Conservation (phyloP, 805 yeast genomes). For the Metschnikowia henanensis region DNA sequence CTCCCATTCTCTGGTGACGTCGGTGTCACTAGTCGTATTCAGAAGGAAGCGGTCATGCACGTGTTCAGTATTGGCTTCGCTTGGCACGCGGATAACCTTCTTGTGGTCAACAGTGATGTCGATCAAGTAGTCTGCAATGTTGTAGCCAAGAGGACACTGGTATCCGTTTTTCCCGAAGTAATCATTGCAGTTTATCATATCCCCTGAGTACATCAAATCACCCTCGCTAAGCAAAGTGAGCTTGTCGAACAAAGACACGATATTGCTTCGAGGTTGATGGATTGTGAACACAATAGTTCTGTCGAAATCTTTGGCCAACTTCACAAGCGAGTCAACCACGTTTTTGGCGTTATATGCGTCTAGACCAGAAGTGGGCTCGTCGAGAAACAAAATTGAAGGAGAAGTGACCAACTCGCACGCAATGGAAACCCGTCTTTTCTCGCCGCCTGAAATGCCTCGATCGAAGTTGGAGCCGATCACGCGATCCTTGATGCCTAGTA, state of each 20-base stretch:
- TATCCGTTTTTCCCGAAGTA: slow-evolving; percentile 77
- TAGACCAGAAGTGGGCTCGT: slow-evolving; percentile 94
- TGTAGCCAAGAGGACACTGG: slow-evolving; percentile 84
- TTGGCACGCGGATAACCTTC: slow-evolving; percentile 25
- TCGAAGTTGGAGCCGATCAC: slow-evolving; percentile 86
- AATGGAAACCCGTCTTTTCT: slow-evolving; percentile 86
- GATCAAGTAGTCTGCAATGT: slow-evolving; percentile 89
- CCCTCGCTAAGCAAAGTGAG: slow-evolving; percentile 83
- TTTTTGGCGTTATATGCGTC: slow-evolving; percentile 93
- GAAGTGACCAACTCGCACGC: slow-evolving; percentile 92
- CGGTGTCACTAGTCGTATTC: slow-evolving; percentile 36
- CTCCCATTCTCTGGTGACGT: slow-evolving; percentile 80
- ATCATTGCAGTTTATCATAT: slow-evolving; percentile 69
- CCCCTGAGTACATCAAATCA: slow-evolving; percentile 83
- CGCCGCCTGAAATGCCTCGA: slow-evolving; percentile 94
- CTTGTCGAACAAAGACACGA: slow-evolving; percentile 87
- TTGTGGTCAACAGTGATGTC: slow-evolving; percentile 79
- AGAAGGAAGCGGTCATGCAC: slow-evolving; percentile 32
- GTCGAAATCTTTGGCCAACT: slow-evolving; percentile 74
- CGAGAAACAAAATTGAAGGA: slow-evolving; percentile 79
- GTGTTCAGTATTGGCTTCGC: slow-evolving; percentile 20
- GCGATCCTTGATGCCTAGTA: slow-evolving; percentile 77
- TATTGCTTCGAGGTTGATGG: slow-evolving; percentile 96
- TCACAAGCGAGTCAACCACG: slow-evolving; percentile 81
- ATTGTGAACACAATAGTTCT: slow-evolving; percentile 92